Conservation (phyloP, 192 early-diverging fungal genomes). For the Linnemannia zychae region DNA sequence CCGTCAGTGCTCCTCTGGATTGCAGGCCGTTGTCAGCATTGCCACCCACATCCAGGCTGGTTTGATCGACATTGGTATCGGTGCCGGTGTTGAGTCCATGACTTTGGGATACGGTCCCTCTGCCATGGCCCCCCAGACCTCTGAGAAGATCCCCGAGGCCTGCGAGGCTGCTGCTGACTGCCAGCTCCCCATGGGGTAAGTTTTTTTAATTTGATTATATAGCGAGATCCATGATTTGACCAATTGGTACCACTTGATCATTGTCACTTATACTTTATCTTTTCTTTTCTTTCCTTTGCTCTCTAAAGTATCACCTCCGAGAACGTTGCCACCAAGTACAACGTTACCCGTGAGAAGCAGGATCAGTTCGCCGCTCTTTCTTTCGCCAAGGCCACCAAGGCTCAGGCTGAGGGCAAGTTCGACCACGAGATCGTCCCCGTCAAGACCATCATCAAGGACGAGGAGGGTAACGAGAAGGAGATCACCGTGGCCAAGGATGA, state of each 20-base stretch:
- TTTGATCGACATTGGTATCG: constrained; percentile 92
- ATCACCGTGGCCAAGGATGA: constrained; percentile 89
- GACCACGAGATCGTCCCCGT: constrained; percentile 93
- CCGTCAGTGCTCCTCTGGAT: constrained; percentile 94
- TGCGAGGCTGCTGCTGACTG: constrained; percentile 85
- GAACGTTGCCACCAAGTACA: constrained; percentile 94
- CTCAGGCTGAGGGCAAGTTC: constrained; percentile 93
- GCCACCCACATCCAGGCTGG: constrained; percentile 89
- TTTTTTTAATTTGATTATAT: not conserved
- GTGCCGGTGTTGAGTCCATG: constrained; percentile 95
- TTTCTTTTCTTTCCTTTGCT: not conserved
- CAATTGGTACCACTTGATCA: not conserved
- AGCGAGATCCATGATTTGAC: no score
- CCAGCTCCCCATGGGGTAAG: constrained; percentile 85
- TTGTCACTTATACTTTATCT: not conserved
- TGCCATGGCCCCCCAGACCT: constrained; percentile 81
- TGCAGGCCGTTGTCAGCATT: constrained; percentile 89
- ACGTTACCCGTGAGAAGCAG: constrained; percentile 88
- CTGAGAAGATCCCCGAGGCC: constrained; percentile 78
- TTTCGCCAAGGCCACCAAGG: constrained; percentile 85
- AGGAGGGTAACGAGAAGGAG: constrained; percentile 82
- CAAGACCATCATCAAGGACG: constrained; percentile 78
- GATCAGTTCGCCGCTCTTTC: constrained; percentile 91
- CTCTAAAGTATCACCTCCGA: constrained; percentile 86
- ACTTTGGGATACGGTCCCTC: constrained; percentile 87